phyloP scores from a whole-genome alignment of 345 rosid genomes.

The Syzygium jambos region DNA sequence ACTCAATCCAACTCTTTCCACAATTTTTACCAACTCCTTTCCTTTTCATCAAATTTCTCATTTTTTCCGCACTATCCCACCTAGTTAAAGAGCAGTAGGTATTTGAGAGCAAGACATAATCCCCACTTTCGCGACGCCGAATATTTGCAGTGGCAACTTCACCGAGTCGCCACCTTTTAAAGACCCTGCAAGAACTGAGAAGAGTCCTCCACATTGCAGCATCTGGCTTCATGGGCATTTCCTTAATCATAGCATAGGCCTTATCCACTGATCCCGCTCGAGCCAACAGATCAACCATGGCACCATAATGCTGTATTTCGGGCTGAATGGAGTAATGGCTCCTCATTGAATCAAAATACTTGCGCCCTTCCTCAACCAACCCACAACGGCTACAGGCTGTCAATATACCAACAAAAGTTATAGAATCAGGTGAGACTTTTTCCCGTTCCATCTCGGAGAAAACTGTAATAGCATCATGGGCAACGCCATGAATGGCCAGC shows the following conservation, averaged over 20 bases:
- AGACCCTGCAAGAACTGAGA: constrained; percentile 66
- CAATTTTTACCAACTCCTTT: constrained; percentile 48
- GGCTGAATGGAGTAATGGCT: constrained; percentile 33
- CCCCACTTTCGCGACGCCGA: constrained; percentile 48
- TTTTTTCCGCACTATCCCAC: constrained; percentile 57
- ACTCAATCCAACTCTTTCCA: constrained; percentile 83
- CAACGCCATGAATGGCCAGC: constrained; percentile 67
- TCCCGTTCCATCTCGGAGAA: constrained; percentile 50
- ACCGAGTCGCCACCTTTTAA: constrained; percentile 36
- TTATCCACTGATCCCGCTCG: constrained; percentile 66
- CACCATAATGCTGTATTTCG: constrained; percentile 68
- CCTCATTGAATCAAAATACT: constrained; percentile 50
- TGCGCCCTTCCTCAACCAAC: constrained; percentile 50
- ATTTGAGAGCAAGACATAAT: constrained; percentile 71
- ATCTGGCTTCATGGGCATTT: constrained; percentile 71
- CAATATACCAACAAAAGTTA: constrained; percentile 59
- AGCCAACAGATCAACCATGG: constrained; percentile 68
- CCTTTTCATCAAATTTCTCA: constrained; percentile 58
- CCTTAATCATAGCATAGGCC: constrained; percentile 47
- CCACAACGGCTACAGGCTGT: constrained; percentile 74
- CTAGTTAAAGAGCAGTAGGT: constrained; percentile 52
- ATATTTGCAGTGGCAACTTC: constrained; percentile 59
- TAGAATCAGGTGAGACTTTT: constrained; percentile 48
- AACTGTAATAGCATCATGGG: constrained; percentile 35
- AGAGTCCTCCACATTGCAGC: constrained; percentile 76